phyloP scores from a whole-genome alignment of 2,329 filamentous ascomycete species.

The Ophiosphaerella herpotricha region DNA sequence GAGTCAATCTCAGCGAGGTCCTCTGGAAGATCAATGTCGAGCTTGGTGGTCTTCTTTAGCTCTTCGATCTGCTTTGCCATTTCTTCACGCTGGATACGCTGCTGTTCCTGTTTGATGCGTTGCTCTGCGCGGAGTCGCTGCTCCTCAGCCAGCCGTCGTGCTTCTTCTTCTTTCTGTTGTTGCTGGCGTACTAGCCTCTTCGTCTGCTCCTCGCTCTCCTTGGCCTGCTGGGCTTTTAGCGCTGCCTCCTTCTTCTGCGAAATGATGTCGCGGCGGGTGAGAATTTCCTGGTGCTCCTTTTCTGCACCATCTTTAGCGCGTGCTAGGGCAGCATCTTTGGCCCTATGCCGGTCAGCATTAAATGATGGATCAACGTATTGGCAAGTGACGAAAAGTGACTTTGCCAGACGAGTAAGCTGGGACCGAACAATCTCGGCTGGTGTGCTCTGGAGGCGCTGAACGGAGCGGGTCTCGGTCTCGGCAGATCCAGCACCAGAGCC shows the following conservation, averaged over 20 bases:
- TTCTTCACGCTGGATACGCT: conserved; percentile 54
- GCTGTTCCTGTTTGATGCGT: conserved; percentile 67
- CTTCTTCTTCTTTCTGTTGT: conserved; percentile 86
- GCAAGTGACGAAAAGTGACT: conserved; percentile 88
- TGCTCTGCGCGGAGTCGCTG: conserved; percentile 90
- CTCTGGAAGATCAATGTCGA: conserved; percentile 79
- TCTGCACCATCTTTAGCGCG: conserved; percentile 88
- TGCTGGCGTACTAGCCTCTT: conserved; percentile 85
- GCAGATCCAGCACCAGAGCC: conserved; percentile 85
- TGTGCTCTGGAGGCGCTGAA: conserved; percentile 96
- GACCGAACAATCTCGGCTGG: conserved; percentile 97
- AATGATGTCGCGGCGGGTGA: conserved; percentile 87
- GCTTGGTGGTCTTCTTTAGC: conserved; percentile 86
- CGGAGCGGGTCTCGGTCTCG: conserved; percentile 79
- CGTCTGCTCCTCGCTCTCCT: conserved; percentile 89
- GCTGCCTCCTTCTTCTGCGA: conserved; percentile 96
- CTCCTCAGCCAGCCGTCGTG: conserved; percentile 86
- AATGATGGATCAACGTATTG: conserved; percentile 93
- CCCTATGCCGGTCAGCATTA: conserved; percentile 78
- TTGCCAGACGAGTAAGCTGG: conserved; percentile 88
- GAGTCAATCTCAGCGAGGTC: conserved; percentile 71
- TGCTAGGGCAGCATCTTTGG: conserved; percentile 77
- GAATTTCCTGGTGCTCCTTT: conserved; percentile 83
- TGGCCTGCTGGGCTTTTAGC: conserved; percentile 83
- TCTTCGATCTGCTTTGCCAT: conserved; percentile 89